Evolutionary conservation across 768 basidiomycete genomes (phyloP).

Genomic region (Termitomyces sp.): DNA sequence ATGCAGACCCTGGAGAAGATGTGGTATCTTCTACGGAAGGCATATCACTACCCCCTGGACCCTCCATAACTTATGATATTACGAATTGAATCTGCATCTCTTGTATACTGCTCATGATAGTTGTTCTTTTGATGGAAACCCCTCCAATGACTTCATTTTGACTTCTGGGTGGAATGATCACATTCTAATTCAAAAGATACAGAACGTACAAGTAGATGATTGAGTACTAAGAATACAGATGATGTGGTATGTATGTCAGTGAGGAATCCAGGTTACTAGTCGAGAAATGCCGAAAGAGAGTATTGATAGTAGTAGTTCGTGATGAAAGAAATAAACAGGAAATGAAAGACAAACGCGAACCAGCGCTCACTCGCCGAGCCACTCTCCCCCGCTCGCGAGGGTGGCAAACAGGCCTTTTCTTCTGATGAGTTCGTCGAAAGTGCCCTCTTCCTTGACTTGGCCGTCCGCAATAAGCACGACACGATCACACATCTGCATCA

Average conservation of each 20-base stretch:
- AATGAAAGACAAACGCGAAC: conserved; percentile 5
- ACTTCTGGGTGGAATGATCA: neutral
- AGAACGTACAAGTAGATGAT: conserved; percentile 1
- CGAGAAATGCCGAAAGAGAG: neutral
- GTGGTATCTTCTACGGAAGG: conserved; percentile 46
- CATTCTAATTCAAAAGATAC: conserved; percentile 3
- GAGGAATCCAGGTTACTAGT: conserved; percentile 4
- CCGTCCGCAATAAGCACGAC: conserved; percentile 83
- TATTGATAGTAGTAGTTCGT: neutral
- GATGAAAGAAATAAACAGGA: neutral
- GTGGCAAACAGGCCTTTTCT: conserved; percentile 69
- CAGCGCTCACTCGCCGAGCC: conserved; percentile 12
- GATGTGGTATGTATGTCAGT: conserved; percentile 3
- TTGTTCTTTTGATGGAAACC: neutral
- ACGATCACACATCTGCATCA: conserved; percentile 92
- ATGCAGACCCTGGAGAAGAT: conserved; percentile 34
- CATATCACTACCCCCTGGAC: conserved; percentile 56
- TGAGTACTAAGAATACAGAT: conserved; percentile 12
- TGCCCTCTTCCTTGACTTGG: conserved; percentile 71
- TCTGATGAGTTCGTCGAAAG: conserved; percentile 67
- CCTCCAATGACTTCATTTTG: neutral
- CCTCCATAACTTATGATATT: conserved; percentile 28
- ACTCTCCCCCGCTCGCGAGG: conserved; percentile 66
- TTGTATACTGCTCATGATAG: neutral
- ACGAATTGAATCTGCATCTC: neutral